Evolutionary conservation across 345 rosid species (phyloP).

Genomic region (Ailanthus altissimus): DNA sequence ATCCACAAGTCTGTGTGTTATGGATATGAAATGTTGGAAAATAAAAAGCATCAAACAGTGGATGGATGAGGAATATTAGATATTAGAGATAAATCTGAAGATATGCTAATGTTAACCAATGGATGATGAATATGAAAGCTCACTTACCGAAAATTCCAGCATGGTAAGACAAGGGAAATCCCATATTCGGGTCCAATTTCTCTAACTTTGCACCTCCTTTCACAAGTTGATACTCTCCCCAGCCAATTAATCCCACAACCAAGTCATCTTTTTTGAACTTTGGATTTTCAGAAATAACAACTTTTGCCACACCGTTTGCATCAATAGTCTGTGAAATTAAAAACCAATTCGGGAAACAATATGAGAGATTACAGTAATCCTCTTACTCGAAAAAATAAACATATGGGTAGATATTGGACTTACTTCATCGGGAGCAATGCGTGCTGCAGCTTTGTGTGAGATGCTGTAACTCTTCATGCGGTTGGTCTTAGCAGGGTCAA

Average conservation of each 20-base stretch:
- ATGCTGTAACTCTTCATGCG: slow-evolving; percentile 48
- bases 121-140: too few species aligned
- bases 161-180: slow-evolving; percentile 56
- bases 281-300: slow-evolving; percentile 47
- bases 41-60: too few species aligned
- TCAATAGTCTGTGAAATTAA: slow-evolving; percentile 39
- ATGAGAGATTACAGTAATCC: too few species aligned
- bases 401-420: background rate
- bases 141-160: slow-evolving; percentile 45
- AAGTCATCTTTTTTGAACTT: slow-evolving; percentile 45
- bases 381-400: too few species aligned
- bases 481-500: slow-evolving; percentile 59
- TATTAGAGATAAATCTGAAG: too few species aligned
- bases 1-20: too few species aligned
- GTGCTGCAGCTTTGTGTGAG: slow-evolving; percentile 34
- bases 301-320: slow-evolving; percentile 52
- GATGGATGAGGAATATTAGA: too few species aligned
- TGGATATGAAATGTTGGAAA: too few species aligned
- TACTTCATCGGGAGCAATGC: slow-evolving; percentile 44
- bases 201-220: slow-evolving; percentile 38
- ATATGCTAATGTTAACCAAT: too few species aligned
- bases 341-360: background rate
- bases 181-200: slow-evolving; percentile 50
- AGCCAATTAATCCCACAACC: slow-evolving; percentile 48
- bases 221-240: slow-evolving; percentile 53